Conservation (phyloP, 78 protist species). For the Tieghemostelium lacteum region DNA sequence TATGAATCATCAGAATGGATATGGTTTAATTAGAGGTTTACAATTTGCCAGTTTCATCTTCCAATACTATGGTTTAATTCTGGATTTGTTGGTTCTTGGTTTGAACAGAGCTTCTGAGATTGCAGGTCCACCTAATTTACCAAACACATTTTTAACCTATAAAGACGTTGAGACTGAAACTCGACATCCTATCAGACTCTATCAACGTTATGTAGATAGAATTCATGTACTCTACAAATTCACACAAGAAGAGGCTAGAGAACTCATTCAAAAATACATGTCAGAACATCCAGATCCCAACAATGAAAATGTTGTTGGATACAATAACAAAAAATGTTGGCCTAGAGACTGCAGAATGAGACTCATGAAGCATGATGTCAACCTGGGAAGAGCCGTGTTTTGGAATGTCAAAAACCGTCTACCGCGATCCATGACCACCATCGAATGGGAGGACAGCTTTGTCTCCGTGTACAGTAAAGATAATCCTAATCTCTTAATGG, state of each 20-base stretch:
- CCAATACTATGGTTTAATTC: constrained; percentile 95
- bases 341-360: constrained; percentile 99
- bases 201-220: constrained; percentile 96
- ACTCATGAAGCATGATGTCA: constrained; percentile 99
- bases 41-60: constrained; percentile 97
- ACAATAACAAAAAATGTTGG: constrained; percentile 99
- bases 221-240: constrained; percentile 96
- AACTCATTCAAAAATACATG: constrained; percentile 97
- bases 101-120: constrained; percentile 97
- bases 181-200: constrained; percentile 98
- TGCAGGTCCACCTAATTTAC: constrained; percentile 97
- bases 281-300: constrained; percentile 99
- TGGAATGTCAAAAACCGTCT: constrained; percentile 98
- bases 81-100: constrained; percentile 98
- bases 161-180: constrained; percentile 87
- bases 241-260: constrained; percentile 95
- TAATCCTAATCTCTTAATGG: constrained; percentile 99
- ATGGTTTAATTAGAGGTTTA: constrained; percentile 99
- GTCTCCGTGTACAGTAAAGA: constrained; percentile 97
- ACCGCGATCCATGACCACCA: constrained; percentile 97
- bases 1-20: constrained; percentile 98
- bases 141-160: constrained; percentile 96
- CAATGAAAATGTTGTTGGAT: constrained; percentile 99
- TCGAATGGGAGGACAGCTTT: constrained; percentile 95
- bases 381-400: constrained; percentile 99